Conservation (phyloP, 2,329 filamentous ascomycete species). For the Colletotrichum zoysiae region DNA sequence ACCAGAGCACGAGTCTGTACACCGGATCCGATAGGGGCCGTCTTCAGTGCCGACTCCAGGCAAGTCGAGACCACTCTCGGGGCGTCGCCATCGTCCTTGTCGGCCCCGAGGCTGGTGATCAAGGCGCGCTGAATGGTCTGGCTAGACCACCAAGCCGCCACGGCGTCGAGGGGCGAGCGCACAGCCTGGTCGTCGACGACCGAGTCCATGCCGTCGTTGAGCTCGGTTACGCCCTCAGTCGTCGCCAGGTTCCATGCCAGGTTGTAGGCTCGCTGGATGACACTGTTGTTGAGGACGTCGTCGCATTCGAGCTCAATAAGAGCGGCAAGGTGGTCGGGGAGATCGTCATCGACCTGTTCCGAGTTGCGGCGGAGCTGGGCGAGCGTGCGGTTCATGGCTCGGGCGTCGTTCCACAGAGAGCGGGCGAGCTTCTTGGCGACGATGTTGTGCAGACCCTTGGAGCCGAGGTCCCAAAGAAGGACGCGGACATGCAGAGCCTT, state of each 20-base stretch:
- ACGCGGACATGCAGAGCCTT: conserved; percentile 94
- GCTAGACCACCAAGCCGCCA: conserved; percentile 91
- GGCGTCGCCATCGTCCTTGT: conserved; percentile 60
- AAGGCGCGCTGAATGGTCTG: conserved; percentile 78
- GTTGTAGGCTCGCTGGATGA: conserved; percentile 89
- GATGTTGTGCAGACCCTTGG: conserved; percentile 74
- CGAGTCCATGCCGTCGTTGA: conserved; percentile 80
- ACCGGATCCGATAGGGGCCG: conserved; percentile 83
- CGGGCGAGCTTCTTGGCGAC: conserved; percentile 80
- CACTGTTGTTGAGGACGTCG: conserved; percentile 80
- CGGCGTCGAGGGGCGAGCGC: conserved; percentile 86
- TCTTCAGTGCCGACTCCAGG: conserved; percentile 76
- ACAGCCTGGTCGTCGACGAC: conserved; percentile 90
- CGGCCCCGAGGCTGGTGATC: conserved; percentile 69
- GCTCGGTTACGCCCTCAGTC: conserved; percentile 71
- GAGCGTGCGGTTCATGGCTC: conserved; percentile 68
- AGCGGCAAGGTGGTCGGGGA: conserved; percentile 81
- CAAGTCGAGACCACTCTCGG: conserved; percentile 58
- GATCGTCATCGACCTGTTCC: conserved; percentile 69
- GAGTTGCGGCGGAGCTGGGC: conserved; percentile 57
- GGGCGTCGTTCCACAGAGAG: conserved; percentile 85
- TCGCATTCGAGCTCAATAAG: conserved; percentile 86
- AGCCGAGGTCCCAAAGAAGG: conserved; percentile 82
- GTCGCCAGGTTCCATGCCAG: conserved; percentile 88
- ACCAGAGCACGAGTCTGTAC: conserved; percentile 73